A percentile compares a stretch with the other conserved stretches of the same genome.
Conservation (phyloP, 2,329 filamentous ascomycete species). For the Colletotrichum orchidophilum region DNA sequence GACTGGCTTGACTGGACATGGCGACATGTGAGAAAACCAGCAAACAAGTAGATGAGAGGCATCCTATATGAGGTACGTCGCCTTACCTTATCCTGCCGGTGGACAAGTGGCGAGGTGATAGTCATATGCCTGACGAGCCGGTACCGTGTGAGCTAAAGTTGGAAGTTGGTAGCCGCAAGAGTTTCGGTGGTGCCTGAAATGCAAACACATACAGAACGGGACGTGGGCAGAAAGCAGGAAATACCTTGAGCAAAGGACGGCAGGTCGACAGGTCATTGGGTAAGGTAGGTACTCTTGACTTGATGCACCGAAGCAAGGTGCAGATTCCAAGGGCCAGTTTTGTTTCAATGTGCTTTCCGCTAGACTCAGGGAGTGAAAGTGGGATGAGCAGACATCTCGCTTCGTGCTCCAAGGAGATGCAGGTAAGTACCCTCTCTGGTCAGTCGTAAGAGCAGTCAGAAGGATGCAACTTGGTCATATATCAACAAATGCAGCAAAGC, state of each 20-base stretch:
- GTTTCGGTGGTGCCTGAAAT: not conserved
- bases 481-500: not conserved
- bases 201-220: not conserved
- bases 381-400: not conserved
- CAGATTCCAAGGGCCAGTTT: not conserved
- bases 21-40: not conserved
- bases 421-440: not conserved
- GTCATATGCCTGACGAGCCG: no score
- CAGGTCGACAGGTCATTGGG: not conserved
- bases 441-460: not conserved
- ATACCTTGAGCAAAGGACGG: not conserved
- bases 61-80: not conserved
- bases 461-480: not conserved
- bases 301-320: not conserved
- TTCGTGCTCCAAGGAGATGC: not conserved
- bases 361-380: not conserved
- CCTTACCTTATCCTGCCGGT: not conserved
- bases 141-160: no score
- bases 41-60: not conserved
- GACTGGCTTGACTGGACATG: not conserved
- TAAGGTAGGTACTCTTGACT: no score
- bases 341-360: not conserved
- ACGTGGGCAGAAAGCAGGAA: not conserved
- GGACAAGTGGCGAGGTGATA: not conserved
- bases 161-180: not conserved